These are phyloP conservation scores for Ophioceras dolichostomum DNA, from an alignment of 2,329 filamentous ascomycete genomes.

Conservation along the genomic window DNA sequence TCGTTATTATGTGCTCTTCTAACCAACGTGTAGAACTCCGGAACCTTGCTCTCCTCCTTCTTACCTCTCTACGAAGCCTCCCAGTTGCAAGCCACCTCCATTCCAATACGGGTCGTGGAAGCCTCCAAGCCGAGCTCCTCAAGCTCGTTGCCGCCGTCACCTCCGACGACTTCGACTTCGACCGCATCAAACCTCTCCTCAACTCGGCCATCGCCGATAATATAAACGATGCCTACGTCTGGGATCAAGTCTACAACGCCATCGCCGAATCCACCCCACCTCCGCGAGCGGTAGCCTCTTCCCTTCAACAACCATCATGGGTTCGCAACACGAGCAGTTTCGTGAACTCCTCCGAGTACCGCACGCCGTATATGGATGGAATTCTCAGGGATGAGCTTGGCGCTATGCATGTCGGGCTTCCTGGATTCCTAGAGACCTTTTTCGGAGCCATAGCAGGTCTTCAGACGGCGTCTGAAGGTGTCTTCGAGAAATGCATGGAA, in stretches of 20 bases:
- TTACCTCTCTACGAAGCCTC: background rate
- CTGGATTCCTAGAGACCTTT: no score
- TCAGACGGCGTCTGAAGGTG: no score
- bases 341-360: no score
- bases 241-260: conserved; percentile 21
- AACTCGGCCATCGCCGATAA: conserved; percentile 13
- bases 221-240: conserved; percentile 19
- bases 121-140: background rate
- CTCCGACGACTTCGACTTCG: conserved; percentile 10
- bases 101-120: background rate
- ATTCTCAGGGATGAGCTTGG: no score
- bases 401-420: no score
- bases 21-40: no score
- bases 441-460: no score
- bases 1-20: no score
- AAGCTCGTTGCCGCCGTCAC: background rate
- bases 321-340: background rate
- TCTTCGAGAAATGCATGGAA: no score
- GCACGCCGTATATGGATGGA: no score
- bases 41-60: background rate
- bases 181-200: conserved; percentile 18
- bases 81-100: background rate
- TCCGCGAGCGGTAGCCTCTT: background rate
- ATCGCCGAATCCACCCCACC: conserved; percentile 15
- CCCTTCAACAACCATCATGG: background rate